phyloP scores from a whole-genome alignment of 2,329 filamentous ascomycete genomes.

The Fusarium ramigenum region DNA sequence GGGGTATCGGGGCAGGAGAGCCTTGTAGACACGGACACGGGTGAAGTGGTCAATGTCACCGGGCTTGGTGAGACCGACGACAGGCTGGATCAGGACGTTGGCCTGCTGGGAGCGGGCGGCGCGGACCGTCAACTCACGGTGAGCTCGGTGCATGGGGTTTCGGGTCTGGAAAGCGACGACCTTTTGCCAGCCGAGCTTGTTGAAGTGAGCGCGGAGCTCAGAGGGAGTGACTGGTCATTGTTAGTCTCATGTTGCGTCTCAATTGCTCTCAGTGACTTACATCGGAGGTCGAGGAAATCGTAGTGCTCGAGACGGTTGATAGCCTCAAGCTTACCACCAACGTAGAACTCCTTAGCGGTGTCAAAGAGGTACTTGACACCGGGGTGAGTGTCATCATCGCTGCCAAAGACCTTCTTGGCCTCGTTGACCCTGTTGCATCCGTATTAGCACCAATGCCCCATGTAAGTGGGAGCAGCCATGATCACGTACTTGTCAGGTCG shows the following conservation, averaged over 20 bases:
- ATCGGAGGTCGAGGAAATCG: conserved; percentile 96
- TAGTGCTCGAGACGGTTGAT: conserved; percentile 97
- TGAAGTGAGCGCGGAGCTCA: conserved; percentile 94
- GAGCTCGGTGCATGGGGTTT: conserved; percentile 99
- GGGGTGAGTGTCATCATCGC: conserved; percentile 87
- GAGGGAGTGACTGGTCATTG: conserved; percentile 78
- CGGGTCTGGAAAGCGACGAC: conserved; percentile 99
- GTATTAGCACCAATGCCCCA: conserved; percentile 29
- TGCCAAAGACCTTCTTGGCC: conserved; percentile 93
- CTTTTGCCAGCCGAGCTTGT: conserved; percentile 98
- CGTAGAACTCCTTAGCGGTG: conserved; percentile 85
- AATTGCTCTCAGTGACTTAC: conserved; percentile 58
- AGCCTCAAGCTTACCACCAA: conserved; percentile 95
- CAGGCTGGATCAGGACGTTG: conserved; percentile 98
- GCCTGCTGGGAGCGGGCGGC: conserved; percentile 95
- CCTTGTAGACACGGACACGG: conserved; percentile 97
- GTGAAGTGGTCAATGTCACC: conserved; percentile 99
- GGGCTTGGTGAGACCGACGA: conserved; percentile 97
- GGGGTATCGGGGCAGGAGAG: conserved; percentile 93
- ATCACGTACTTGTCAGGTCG: conserved; percentile 87
- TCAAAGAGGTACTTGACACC: conserved; percentile 90
- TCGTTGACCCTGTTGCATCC: conserved; percentile 74
- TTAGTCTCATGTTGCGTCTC: conserved; percentile 15
- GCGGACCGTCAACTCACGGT: conserved; percentile 96
- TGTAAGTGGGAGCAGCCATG: neutral